Evolutionary conservation across 768 basidiomycete genomes (phyloP), one percentile per base, ranked within the genome.

Genomic region (Filobasidium floriforme): DNA sequence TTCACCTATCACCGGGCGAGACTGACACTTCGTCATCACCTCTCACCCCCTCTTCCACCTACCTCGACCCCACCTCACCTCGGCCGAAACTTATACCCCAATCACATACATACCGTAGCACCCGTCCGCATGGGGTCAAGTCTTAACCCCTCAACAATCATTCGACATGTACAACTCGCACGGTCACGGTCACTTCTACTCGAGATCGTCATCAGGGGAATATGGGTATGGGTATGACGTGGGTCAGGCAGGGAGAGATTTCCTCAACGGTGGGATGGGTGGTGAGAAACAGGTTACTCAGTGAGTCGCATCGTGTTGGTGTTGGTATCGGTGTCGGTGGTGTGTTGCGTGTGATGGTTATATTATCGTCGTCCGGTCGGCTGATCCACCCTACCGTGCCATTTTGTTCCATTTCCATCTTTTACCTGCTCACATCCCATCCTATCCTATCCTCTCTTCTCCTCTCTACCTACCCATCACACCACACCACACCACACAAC

Each of bases 221-320:
- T 41, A 67, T 29, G 60, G 55, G 41, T 41, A 41, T 55, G 66
- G 61, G 44, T n/a, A 59, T 9, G 61, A 59, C n/a, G 61, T 55
- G 26, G 52, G 41, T 1, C 37, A 37, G 18, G 62, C 41, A 1
- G 63, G 55, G 28, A 59, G 44, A 15, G 63, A 59, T 29, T 52
- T 55, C 10, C 24, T 64, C 1, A 64, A 41, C 51, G 52, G 41
- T 3, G 63, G 62, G 7, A 41, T 49, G 19, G 51, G 44, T 3
- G 63, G 54, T 28, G 86, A 92, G 73, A 88, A 80, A 14, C 46
- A 49, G 46, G 46, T 49, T 69, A 97, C 92, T 32, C 90, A 91
- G 89, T 90, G 41, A 68, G 79, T 71, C 46, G n/a, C n/a, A n/a
- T 14, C 46, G 46, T 3, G 46, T 49, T 22, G 4, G n/a, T n/a